These are phyloP conservation scores for Cicer judaicum DNA, from an alignment of 306 rosid species.

Conservation along the genomic window DNA sequence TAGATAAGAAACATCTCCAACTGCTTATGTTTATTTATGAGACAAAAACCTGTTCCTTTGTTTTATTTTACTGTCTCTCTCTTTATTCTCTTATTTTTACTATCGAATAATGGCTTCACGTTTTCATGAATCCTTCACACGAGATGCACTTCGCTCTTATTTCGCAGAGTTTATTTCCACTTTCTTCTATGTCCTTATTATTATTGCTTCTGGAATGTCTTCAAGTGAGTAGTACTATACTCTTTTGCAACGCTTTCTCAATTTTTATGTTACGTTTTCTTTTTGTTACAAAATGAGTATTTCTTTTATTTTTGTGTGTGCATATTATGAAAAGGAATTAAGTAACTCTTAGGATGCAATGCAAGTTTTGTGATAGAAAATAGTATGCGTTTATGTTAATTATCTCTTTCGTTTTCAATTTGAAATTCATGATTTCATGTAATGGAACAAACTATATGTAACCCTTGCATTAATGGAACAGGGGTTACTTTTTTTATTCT, in stretches of 20 bases:
- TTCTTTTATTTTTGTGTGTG: background rate
- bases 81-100: background rate
- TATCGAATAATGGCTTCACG: conserved; percentile 61
- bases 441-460: background rate
- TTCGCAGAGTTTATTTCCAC: conserved; percentile 88
- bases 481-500: background rate
- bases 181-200: conserved; percentile 73
- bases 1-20: background rate
- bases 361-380: background rate
- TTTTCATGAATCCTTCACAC: conserved; percentile 60
- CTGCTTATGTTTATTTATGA: background rate
- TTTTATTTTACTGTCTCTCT: background rate
- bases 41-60: background rate
- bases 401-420: background rate
- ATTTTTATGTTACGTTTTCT: background rate
- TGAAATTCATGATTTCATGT: background rate
- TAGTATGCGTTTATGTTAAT: background rate
- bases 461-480: background rate
- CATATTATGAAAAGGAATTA: background rate
- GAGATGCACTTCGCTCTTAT: conserved; percentile 75
- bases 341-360: background rate
- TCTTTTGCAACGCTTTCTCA: background rate
- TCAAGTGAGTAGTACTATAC: conserved; percentile 56
- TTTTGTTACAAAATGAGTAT: background rate
- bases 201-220: conserved; percentile 76